These are phyloP conservation scores for Backusella sp. DNA, from an alignment of 192 early-diverging fungal genomes.

Conservation along the genomic window DNA sequence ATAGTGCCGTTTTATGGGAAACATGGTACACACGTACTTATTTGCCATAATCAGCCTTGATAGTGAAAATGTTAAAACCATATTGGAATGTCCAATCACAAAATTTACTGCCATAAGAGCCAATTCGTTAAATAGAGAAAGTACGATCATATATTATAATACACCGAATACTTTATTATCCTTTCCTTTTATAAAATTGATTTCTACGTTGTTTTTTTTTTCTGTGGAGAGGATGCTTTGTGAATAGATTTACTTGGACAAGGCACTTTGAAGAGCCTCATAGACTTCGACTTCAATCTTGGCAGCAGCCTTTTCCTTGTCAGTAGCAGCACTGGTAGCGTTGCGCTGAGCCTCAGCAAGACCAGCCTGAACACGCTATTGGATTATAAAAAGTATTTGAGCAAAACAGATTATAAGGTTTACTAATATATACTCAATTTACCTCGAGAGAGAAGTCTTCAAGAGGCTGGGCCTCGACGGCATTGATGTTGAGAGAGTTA, in stretches of 20 bases:
- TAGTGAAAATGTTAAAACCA: too few species aligned
- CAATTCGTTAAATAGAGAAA: neutral
- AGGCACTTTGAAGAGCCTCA: constrained; percentile 80
- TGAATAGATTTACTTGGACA: constrained; percentile 40
- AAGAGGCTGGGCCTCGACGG: constrained; percentile 88
- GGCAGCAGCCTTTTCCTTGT: constrained; percentile 78
- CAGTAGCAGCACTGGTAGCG: constrained; percentile 58
- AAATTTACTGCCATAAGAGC: neutral
- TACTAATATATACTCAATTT: neutral
- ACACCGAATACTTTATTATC: constrained; percentile 1
- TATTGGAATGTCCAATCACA: neutral
- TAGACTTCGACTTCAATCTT: constrained; percentile 87
- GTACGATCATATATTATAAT: neutral
- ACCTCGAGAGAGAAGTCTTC: constrained; percentile 86
- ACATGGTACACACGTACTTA: too few species aligned
- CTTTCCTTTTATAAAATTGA: neutral
- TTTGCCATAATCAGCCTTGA: too few species aligned
- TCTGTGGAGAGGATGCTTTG: neutral
- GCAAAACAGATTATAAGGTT: neutral
- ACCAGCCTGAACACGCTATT: constrained; percentile 67
- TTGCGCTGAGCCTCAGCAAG: constrained; percentile 81
- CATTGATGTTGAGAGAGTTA: constrained; percentile 95
- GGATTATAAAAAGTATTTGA: neutral
- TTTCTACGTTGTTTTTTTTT: neutral
- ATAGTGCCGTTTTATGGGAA: too few species aligned